Evolutionary conservation across 208 protist species (phyloP).

Genomic region (Leishmania gerbilli): DNA sequence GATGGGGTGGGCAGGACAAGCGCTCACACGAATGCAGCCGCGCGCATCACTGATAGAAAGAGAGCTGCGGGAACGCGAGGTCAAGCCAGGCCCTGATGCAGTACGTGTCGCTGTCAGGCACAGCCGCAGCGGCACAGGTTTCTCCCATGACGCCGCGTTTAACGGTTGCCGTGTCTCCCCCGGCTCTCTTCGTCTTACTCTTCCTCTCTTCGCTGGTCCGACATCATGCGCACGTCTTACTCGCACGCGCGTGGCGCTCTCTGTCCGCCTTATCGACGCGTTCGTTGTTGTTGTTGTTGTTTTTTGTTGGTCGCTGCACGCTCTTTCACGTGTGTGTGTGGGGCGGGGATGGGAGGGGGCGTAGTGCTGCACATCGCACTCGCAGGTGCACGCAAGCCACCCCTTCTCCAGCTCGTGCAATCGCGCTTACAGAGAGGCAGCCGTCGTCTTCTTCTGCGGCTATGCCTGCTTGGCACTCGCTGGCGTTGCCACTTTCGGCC

Average conservation of each 20-base stretch:
- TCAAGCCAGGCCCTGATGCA: not conserved
- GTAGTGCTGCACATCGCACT: not conserved
- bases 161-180: not conserved
- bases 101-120: not conserved
- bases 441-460: no score
- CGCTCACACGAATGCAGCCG: not conserved
- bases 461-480: slow-evolving; percentile 42
- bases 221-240: not conserved
- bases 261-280: not conserved
- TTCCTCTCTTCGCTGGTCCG: not conserved
- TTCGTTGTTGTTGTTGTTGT: not conserved
- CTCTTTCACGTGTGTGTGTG: not conserved
- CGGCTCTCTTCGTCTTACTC: not conserved
- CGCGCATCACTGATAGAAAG: not conserved
- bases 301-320: not conserved
- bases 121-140: not conserved
- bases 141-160: not conserved
- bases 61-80: not conserved
- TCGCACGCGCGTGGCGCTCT: not conserved
- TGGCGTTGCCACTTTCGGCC: slow-evolving; percentile 66
- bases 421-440: not conserved
- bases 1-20: not conserved
- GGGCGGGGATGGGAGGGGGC: not conserved
- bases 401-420: not conserved
- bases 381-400: not conserved